phyloP scores from a whole-genome alignment of 768 basidiomycete species.

The Cyathus striatus region DNA sequence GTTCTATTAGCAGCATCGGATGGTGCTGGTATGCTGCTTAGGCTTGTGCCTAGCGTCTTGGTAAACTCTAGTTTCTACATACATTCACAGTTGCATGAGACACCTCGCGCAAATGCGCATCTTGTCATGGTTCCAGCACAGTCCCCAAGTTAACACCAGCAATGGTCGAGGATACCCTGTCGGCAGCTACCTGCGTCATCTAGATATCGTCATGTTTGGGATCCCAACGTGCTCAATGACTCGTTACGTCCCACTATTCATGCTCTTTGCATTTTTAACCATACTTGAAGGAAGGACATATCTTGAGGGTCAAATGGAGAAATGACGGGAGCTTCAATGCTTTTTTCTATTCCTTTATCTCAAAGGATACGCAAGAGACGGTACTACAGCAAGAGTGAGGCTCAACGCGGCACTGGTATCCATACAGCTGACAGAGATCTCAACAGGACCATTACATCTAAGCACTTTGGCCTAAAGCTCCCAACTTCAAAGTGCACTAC shows the following conservation, averaged over 20 bases:
- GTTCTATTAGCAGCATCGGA: slow-evolving; percentile 2
- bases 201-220: slow-evolving; percentile 99
- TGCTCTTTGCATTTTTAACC: slow-evolving; percentile 4
- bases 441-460: slow-evolving; percentile 80
- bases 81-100: slow-evolving; percentile 93
- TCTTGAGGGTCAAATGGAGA: slow-evolving; percentile 91
- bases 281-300: slow-evolving; percentile 68
- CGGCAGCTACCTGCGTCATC: slow-evolving; percentile 98
- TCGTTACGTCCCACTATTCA: slow-evolving; percentile 49
- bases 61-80: too few relatives aligned
- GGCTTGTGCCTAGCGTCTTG: slow-evolving; percentile 91
- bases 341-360: slow-evolving; percentile 98
- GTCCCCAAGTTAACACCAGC: slow-evolving; percentile 94
- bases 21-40: slow-evolving; percentile 19
- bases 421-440: slow-evolving; percentile 86
- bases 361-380: slow-evolving; percentile 99
- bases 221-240: slow-evolving; percentile 89
- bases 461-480: slow-evolving; percentile 78
- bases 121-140: slow-evolving; percentile 92
- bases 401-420: too few relatives aligned
- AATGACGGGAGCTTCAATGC: slow-evolving; percentile 99
- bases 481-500: slow-evolving; percentile 71
- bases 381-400: slow-evolving; percentile 87
- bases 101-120: slow-evolving; percentile 96
- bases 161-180: slow-evolving; percentile 98